Percentiles rank a stretch among this genome's conserved stretches.
These are phyloP conservation scores for Penicillium sp. DNA, from an alignment of 2,329 filamentous ascomycete genomes.

Conservation along the genomic window DNA sequence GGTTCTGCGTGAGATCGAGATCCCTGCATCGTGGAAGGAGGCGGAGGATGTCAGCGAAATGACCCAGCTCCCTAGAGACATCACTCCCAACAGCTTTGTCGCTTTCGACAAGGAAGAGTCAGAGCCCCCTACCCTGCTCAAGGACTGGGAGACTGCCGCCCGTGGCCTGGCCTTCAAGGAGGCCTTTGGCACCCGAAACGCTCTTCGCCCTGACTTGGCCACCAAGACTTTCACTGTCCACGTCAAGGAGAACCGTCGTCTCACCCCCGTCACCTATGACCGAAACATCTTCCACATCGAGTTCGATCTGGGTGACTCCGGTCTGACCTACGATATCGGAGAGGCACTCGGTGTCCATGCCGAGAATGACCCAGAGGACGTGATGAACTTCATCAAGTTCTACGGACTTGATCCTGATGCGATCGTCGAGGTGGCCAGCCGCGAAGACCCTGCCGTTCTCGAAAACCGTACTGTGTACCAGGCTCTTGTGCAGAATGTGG, in stretches of 20 bases:
- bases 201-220: conserved; percentile 76
- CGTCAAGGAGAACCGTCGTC: conserved; percentile 90
- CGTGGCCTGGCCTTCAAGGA: conserved; percentile 92
- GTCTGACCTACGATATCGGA: conserved; percentile 92
- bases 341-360: conserved; percentile 95
- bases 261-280: conserved; percentile 84
- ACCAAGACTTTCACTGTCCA: conserved; percentile 81
- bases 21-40: conserved; percentile 75
- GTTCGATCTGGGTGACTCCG: conserved; percentile 87
- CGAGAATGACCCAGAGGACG: conserved; percentile 76
- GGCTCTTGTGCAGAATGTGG: conserved; percentile 82
- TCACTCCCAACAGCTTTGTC: conserved; percentile 76
- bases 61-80: conserved; percentile 52
- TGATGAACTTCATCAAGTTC: conserved; percentile 79
- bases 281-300: conserved; percentile 99
- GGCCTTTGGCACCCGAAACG: conserved; percentile 68
- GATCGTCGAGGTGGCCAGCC: conserved; percentile 83
- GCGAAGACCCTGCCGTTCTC: conserved; percentile 65
- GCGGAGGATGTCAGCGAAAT: conserved; percentile 45
- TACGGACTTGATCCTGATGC: conserved; percentile 80
- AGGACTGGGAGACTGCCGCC: conserved; percentile 75
- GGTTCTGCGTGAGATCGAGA: conserved; percentile 65
- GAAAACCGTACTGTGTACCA: conserved; percentile 93
- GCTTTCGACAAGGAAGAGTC: conserved; percentile 69
- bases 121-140: conserved; percentile 61